Evolutionary conservation across 2,329 filamentous ascomycete species (phyloP), one percentile per base, ranked within the genome.

Genomic region (Claviceps humidiphila): DNA sequence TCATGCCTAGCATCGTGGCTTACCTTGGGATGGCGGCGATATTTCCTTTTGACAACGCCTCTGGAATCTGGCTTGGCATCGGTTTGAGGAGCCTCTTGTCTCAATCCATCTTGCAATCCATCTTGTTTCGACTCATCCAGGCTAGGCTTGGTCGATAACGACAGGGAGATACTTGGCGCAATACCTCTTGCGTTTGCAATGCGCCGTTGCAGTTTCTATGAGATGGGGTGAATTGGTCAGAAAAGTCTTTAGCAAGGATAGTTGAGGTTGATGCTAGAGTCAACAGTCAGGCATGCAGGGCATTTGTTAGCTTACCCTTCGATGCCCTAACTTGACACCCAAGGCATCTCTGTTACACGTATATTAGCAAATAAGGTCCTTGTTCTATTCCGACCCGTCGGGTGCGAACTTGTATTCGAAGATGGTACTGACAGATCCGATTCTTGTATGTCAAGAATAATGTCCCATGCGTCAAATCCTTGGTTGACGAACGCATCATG

Each of bases 401-500:
- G 16, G 9, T 30, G 14, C n/a, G 38, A 26, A 9, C 3, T 34
- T 34, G 30, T 34, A 11, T 11, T 34, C 9, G 9, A 34, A 34
- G 4, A 38, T 13, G 46, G 13, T 63, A 70, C 82, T 65, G 68
- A 89, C 84, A 93, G 74, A 62, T 93, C 87, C 24, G 85, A 86
- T 67, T 91, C 87, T 55, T 87, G 89, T 51, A 93, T 89, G 63
- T 91, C 87, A 49, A 89, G 73, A 52, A 91, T 82, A 1, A 84
- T 89, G 38, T 89, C 85, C 87, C 87, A 91, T 11, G 82, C 81
- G 66, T 93, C 87, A 65, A 93, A 93, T 3, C 87, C 87, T 67
- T 91, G 86, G 51, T 87, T 80, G 44, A 87, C 65, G 60, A 93
- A 87, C 52, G 74, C 70, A 58, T 83, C 75, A 54, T 87, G 77